Evolutionary conservation across 1,284 basidiomycete genomes (phyloP).

Genomic region (Ceratobasidium sp.): DNA sequence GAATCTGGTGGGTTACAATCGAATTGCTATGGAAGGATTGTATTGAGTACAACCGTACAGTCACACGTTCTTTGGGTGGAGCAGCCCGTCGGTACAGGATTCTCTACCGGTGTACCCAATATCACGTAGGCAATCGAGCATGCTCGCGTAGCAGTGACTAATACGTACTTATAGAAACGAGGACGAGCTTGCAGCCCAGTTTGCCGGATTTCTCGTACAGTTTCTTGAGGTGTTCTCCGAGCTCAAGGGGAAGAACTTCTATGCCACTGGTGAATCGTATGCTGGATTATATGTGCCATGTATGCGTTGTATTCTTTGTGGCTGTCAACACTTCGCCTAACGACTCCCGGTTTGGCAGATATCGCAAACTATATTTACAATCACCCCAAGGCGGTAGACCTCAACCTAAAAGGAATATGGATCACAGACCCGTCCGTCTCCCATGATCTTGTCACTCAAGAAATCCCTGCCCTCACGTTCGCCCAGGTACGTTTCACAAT

Average conservation of each 20-base stretch:
- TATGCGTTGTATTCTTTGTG: conserved; percentile 8
- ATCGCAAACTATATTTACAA: conserved; percentile 76
- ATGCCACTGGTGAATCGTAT: conserved; percentile 65
- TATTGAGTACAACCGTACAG: not conserved
- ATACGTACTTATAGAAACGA: conserved; percentile 62
- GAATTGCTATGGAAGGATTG: not conserved
- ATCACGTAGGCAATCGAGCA: too few relatives aligned
- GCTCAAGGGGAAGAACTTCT: conserved; percentile 62
- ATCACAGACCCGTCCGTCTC: conserved; percentile 68
- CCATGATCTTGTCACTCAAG: conserved; percentile 65
- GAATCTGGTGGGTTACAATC: too few relatives aligned
- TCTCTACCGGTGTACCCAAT: too few relatives aligned
- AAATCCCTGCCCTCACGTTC: conserved; percentile 61
- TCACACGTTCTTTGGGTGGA: conserved; percentile 81
- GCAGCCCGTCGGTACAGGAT: conserved; percentile 85
- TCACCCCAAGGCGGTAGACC: conserved; percentile 59
- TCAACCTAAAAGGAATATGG: conserved; percentile 73
- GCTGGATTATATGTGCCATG: conserved; percentile 67
- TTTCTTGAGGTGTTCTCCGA: conserved; percentile 76
- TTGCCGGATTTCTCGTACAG: conserved; percentile 74
- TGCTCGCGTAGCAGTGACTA: conserved; percentile 41
- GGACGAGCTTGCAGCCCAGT: conserved; percentile 66
- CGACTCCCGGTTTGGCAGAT: conserved; percentile 46
- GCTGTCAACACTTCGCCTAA: conserved; percentile 14
- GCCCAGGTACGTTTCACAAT: conserved; percentile 2